A percentile compares a stretch with the other conserved stretches of the same genome.
Conservation (phyloP, 257 asterid genomes). For the Solanum virginianum region DNA sequence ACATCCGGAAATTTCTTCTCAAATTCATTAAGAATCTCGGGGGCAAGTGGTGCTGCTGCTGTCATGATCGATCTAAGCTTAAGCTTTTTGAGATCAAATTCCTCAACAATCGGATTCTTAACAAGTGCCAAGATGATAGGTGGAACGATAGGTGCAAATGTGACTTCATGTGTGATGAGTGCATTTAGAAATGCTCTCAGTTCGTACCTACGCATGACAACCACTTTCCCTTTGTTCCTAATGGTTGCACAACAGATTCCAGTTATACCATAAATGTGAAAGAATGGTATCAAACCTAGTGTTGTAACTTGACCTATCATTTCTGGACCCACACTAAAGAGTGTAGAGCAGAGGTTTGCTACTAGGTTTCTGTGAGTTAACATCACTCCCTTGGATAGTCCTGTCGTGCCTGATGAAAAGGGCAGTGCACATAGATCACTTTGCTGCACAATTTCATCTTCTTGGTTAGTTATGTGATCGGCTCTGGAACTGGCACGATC, state of each 20-base stretch:
- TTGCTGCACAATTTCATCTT: conserved; percentile 37
- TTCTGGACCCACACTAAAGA: conserved; percentile 78
- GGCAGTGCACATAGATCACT: conserved; percentile 87
- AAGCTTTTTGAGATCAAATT: conserved; percentile 60
- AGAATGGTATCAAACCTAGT: conserved; percentile 79
- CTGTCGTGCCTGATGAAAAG: conserved; percentile 94
- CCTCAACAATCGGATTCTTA: conserved; percentile 76
- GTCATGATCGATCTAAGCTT: conserved; percentile 72
- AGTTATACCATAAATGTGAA: conserved; percentile 83
- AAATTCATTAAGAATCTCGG: conserved; percentile 62
- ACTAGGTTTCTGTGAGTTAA: conserved; percentile 74
- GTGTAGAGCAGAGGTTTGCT: conserved; percentile 78
- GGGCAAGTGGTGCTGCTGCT: conserved; percentile 97
- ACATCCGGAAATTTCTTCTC: conserved; percentile 67
- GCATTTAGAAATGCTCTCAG: conserved; percentile 52
- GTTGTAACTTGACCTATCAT: conserved; percentile 60
- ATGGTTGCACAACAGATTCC: conserved; percentile 93
- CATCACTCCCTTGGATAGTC: conserved; percentile 91
- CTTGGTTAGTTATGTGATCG: not conserved
- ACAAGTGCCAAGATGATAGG: conserved; percentile 80
- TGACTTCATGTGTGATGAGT: conserved; percentile 56
- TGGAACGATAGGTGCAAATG: conserved; percentile 83
- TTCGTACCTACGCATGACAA: conserved; percentile 77
- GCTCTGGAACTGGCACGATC: conserved; percentile 47
- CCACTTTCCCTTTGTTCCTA: conserved; percentile 82